phyloP scores from a whole-genome alignment of 1,284 basidiomycete species.

The Rhodotorula glutinis region DNA sequence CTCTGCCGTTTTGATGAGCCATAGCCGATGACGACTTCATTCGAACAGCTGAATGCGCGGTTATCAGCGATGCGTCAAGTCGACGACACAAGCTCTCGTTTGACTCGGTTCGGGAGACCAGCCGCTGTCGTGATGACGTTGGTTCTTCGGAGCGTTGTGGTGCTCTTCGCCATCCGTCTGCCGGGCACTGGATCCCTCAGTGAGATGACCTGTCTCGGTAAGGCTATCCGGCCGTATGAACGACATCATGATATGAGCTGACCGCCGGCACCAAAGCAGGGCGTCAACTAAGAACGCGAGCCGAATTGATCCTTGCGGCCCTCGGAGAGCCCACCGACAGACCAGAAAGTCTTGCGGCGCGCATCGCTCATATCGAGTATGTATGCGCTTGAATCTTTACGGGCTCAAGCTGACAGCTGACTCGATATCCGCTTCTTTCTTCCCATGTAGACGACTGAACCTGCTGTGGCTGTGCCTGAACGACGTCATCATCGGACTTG shows the following conservation, averaged over 20 bases:
- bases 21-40: no score
- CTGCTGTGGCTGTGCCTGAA: conserved; percentile 86
- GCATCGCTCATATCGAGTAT: background rate
- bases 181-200: background rate
- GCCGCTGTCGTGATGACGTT: no score
- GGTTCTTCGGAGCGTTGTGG: background rate
- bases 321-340: background rate
- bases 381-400: background rate
- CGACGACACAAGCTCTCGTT: no score
- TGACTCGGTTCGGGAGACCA: no score
- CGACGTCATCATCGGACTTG: conserved; percentile 76
- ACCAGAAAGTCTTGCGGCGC: background rate
- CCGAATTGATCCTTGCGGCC: background rate
- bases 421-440: no score
- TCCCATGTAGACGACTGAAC: conserved; percentile 71
- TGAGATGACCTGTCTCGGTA: background rate
- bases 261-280: background rate
- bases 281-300: background rate
- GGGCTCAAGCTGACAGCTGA: no score
- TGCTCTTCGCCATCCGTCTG: background rate
- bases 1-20: no score
- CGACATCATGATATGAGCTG: no score
- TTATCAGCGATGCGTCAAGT: no score
- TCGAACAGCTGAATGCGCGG: no score
- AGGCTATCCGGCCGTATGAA: no score